phyloP scores from a whole-genome alignment of 2,329 filamentous ascomycete genomes.

The Cladorrhinum sp. region DNA sequence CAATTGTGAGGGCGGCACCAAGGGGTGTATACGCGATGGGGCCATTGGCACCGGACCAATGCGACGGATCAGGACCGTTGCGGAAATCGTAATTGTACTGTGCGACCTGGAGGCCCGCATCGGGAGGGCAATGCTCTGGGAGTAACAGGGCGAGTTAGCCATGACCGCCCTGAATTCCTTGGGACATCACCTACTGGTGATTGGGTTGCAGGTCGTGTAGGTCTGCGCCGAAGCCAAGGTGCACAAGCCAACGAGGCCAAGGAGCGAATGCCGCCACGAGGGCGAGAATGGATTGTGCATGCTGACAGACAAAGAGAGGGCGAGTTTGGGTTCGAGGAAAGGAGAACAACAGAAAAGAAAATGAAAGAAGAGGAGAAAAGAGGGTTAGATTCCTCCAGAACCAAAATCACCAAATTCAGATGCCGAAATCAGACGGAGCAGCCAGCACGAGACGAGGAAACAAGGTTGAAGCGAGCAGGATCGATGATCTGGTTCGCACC shows the following conservation, averaged over 20 bases:
- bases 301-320: neutral
- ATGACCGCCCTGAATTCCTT: neutral
- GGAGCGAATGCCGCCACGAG: neutral
- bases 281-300: neutral
- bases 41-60: constrained; percentile 56
- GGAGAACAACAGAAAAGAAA: neutral
- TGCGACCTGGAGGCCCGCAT: constrained; percentile 50
- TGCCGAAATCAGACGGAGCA: neutral
- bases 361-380: neutral
- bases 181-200: constrained; percentile 16
- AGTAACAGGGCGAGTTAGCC: neutral
- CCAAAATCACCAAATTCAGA: neutral
- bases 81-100: constrained; percentile 81
- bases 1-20: constrained; percentile 79
- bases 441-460: neutral
- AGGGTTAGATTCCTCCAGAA: neutral
- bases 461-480: neutral
- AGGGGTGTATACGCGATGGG: constrained; percentile 69
- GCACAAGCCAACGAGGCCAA: constrained; percentile 5
- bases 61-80: constrained; percentile 67
- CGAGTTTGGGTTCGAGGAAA: neutral
- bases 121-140: constrained; percentile 3
- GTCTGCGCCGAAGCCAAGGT: constrained; percentile 18
- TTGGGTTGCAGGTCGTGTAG: constrained; percentile 26
- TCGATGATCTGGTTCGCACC: neutral